phyloP scores from a whole-genome alignment of 2,329 filamentous ascomycete species.

The Dactylella cylindrospora region DNA sequence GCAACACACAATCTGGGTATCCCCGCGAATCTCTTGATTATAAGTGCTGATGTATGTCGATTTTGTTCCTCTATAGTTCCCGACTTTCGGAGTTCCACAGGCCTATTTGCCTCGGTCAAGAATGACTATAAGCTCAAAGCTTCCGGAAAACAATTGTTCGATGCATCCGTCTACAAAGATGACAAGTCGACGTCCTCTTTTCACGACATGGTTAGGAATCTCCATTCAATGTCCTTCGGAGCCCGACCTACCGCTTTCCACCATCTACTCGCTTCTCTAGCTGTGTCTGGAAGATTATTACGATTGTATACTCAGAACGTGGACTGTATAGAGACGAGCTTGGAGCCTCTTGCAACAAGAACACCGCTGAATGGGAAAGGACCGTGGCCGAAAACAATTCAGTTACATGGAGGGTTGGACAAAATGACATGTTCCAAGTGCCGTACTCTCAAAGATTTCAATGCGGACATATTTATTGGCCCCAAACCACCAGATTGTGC shows the following conservation, averaged over 20 bases:
- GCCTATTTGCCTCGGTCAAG: constrained; percentile 82
- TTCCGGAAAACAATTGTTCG: constrained; percentile 93
- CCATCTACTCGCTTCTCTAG: constrained; percentile 85
- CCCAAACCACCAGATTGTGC: constrained; percentile 78
- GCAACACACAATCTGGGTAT: constrained; percentile 25
- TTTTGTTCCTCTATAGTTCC: constrained; percentile 63
- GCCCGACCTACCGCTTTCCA: constrained; percentile 87
- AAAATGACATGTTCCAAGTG: constrained; percentile 99
- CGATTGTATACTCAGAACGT: constrained; percentile 97
- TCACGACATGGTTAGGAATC: constrained; percentile 90
- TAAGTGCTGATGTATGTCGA: not conserved
- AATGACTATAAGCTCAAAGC: constrained; percentile 87
- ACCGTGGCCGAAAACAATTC: constrained; percentile 90
- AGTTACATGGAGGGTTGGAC: constrained; percentile 87
- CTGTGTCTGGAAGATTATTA: constrained; percentile 80
- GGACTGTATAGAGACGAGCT: constrained; percentile 84
- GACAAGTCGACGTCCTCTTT: constrained; percentile 85
- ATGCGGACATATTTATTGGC: constrained; percentile 77
- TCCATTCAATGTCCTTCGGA: constrained; percentile 74
- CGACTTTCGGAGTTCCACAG: constrained; percentile 89
- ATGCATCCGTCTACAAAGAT: constrained; percentile 95
- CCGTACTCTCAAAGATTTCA: constrained; percentile 71
- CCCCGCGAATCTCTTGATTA: not conserved
- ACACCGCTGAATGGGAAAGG: constrained; percentile 81
- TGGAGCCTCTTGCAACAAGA: constrained; percentile 75